A percentile compares a stretch with the other conserved stretches of the same genome.
Evolutionary conservation across 306 rosid species (phyloP).

Genomic region (Lupinus albus): DNA sequence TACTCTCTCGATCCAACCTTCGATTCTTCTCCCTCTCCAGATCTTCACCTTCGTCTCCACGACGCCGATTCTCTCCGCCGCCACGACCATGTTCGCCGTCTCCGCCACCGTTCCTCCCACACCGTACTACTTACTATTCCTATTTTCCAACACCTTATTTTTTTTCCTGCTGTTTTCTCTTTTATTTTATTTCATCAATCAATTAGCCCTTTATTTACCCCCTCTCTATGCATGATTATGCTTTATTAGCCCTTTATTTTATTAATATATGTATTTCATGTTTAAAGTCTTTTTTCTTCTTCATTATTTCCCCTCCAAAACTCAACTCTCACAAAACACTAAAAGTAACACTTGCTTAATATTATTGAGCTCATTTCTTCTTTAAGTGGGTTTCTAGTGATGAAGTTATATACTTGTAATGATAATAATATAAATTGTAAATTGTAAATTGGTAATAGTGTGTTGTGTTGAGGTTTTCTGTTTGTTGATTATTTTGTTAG

Average conservation of each 20-base stretch:
- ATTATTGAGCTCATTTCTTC: background rate
- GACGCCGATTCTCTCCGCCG: constrained; percentile 58
- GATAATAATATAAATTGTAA: background rate
- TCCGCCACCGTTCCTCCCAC: constrained; percentile 47
- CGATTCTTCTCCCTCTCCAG: constrained; percentile 39
- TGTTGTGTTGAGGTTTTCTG: background rate
- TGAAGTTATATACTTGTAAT: too few relatives aligned
- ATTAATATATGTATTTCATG: too few relatives aligned
- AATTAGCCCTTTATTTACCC: constrained; percentile 3
- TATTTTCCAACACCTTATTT: background rate
- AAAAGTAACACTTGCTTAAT: too few relatives aligned
- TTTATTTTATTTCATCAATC: background rate
- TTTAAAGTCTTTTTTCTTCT: too few relatives aligned
- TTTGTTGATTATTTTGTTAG: constrained; percentile 41
- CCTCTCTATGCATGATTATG: too few relatives aligned
- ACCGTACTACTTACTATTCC: constrained; percentile 33
- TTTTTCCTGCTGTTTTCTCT: background rate
- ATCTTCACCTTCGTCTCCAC: constrained; percentile 44
- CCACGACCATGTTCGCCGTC: constrained; percentile 47
- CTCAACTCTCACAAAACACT: too few relatives aligned
- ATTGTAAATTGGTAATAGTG: background rate
- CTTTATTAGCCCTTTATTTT: too few relatives aligned
- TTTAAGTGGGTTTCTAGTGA: too few relatives aligned
- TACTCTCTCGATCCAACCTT: constrained; percentile 43
- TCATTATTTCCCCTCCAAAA: too few relatives aligned